phyloP scores from a whole-genome alignment of 2,329 filamentous ascomycete species.

The Fusarium abutilonis region DNA sequence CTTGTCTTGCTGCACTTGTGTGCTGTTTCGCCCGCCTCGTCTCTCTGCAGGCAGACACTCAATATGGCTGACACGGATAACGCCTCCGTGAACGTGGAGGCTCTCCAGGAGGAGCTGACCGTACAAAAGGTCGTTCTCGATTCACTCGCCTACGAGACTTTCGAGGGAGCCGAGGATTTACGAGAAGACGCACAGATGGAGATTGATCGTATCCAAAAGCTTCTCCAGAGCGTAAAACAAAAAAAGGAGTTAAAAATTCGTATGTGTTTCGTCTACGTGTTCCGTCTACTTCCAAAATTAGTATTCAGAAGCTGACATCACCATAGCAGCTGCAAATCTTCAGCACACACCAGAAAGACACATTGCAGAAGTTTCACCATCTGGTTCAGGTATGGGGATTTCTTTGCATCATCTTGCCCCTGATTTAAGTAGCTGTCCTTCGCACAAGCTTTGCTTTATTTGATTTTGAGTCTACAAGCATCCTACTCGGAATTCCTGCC shows the following conservation, averaged over 20 bases:
- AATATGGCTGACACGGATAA: slow-evolving; percentile 29
- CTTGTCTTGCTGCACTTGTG: slow-evolving; percentile 22
- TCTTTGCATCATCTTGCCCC: not conserved
- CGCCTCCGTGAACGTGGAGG: slow-evolving; percentile 39
- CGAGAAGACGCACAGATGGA: slow-evolving; percentile 42
- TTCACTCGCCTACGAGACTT: slow-evolving; percentile 50
- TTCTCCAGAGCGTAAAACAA: slow-evolving; percentile 35
- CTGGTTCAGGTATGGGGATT: slow-evolving; percentile 27
- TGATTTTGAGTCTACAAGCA: not conserved
- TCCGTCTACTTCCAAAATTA: not conserved
- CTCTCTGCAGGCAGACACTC: slow-evolving; percentile 14
- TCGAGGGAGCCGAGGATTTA: slow-evolving; percentile 47
- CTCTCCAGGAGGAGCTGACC: slow-evolving; percentile 54
- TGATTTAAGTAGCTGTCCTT: not conserved
- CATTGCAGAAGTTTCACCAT: not conserved
- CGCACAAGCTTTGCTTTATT: not conserved
- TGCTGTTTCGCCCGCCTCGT: slow-evolving; percentile 30
- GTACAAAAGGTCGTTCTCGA: slow-evolving; percentile 56
- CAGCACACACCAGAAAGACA: slow-evolving; percentile 5
- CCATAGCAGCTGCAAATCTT: slow-evolving; percentile 6
- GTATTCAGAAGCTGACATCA: slow-evolving; percentile 3
- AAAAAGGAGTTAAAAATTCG: slow-evolving; percentile 12
- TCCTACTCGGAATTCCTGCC: not conserved
- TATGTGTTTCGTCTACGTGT: slow-evolving; percentile 3
- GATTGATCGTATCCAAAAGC: slow-evolving; percentile 49